Percentiles rank a stretch among this genome's conserved stretches.
These are phyloP conservation scores for Flaveria linearis DNA, from an alignment of 129 eudicot genomes.

Conservation along the genomic window DNA sequence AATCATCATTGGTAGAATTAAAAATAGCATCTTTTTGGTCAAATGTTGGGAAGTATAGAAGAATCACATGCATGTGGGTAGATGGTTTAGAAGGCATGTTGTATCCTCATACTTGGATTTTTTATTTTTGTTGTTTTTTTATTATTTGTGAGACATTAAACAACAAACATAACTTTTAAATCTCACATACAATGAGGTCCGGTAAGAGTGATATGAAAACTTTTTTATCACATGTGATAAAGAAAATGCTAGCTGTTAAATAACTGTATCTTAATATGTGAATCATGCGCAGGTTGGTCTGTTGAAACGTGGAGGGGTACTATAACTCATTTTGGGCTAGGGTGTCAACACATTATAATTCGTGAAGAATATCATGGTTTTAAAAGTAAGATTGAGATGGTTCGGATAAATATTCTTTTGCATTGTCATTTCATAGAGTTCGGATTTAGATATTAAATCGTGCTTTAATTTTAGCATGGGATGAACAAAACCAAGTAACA, in stretches of 20 bases:
- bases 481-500: too few relatives aligned
- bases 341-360: too few relatives aligned
- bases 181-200: too few relatives aligned
- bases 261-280: slow-evolving; percentile 18
- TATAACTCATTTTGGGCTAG: slow-evolving; percentile 46
- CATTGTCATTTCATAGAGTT: too few relatives aligned
- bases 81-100: slow-evolving; percentile 30
- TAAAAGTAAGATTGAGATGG: too few relatives aligned
- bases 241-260: too few relatives aligned
- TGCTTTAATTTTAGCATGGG: too few relatives aligned
- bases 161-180: not conserved
- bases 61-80: not conserved
- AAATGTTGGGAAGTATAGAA: slow-evolving; percentile 10
- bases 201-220: too few relatives aligned
- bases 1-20: not conserved
- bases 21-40: not conserved
- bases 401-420: too few relatives aligned
- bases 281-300: slow-evolving; percentile 76
- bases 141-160: not conserved
- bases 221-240: too few relatives aligned
- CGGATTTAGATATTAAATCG: too few relatives aligned
- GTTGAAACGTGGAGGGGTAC: slow-evolving; percentile 90
- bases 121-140: not conserved
- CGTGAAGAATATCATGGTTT: too few relatives aligned
- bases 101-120: not conserved